These are phyloP conservation scores for Vaccinium corymbosum DNA, from an alignment of 148 eudicot species.

Conservation along the genomic window DNA sequence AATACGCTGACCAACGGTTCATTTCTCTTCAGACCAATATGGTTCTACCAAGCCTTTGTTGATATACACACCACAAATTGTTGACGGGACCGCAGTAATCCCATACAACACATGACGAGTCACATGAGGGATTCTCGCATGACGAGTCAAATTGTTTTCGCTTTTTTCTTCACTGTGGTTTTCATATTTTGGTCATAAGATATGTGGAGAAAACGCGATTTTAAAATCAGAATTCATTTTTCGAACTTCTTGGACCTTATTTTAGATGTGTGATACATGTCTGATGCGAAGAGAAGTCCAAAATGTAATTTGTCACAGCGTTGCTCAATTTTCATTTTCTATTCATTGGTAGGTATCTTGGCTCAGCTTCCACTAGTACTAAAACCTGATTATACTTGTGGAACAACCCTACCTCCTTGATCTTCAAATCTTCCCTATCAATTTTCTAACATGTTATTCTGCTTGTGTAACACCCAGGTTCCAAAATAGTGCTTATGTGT, in stretches of 20 bases:
- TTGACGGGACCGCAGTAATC: too few relatives aligned
- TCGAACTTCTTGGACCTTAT: too few relatives aligned
- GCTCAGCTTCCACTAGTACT: neutral
- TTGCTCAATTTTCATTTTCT: neutral
- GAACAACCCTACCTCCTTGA: neutral
- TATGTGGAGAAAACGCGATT: too few relatives aligned
- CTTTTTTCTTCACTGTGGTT: neutral
- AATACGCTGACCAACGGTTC: neutral
- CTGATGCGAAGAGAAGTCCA: neutral
- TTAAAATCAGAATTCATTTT: neutral
- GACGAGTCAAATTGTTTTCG: too few relatives aligned
- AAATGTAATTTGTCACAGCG: neutral
- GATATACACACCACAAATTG: too few relatives aligned
- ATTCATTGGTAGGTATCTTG: too few relatives aligned
- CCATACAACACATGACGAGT: neutral
- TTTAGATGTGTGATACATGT: too few relatives aligned
- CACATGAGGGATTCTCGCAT: neutral
- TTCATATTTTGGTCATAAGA: too few relatives aligned
- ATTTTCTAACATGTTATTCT: neutral
- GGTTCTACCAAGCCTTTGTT: too few relatives aligned
- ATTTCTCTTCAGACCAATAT: neutral
- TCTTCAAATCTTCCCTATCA: neutral
- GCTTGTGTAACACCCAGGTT: neutral
- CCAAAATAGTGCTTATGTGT: too few relatives aligned
- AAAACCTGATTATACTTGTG: neutral